These are phyloP conservation scores for Calonectria montana DNA, from an alignment of 2,329 filamentous ascomycete genomes.

Conservation along the genomic window DNA sequence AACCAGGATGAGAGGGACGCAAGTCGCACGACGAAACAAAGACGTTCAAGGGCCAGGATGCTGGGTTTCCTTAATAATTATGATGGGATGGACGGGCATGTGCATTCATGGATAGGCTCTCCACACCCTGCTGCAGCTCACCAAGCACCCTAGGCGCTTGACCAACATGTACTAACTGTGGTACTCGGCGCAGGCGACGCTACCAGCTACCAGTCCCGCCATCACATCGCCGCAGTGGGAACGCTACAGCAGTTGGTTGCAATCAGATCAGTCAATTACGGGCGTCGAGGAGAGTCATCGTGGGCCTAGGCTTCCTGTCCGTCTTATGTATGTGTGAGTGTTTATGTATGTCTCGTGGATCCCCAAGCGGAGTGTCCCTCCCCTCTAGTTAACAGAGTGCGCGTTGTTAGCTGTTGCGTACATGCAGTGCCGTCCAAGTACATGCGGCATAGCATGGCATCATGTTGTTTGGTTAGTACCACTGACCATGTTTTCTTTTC, in stretches of 20 bases:
- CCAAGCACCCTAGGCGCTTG: neutral
- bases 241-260: conserved; percentile 2
- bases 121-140: conserved; percentile 4
- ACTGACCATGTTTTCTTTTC: conserved; percentile 3
- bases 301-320: neutral
- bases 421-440: neutral
- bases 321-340: conserved; percentile 5
- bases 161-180: neutral
- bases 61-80: conserved; percentile 19
- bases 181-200: neutral
- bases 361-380: neutral
- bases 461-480: conserved; percentile 2
- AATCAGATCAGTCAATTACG: neutral
- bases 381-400: neutral
- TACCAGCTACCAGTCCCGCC: neutral
- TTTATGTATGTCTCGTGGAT: neutral
- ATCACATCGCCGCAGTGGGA: neutral
- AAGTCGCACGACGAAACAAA: conserved; percentile 7
- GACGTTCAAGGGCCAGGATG: conserved; percentile 15
- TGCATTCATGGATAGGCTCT: conserved; percentile 6
- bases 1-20: neutral
- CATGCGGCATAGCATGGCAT: conserved; percentile 7
- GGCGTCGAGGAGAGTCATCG: neutral
- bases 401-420: neutral
- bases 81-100: neutral